Base-by-base conservation (phyloP, 805 yeast species). In the Candida quercuum region DNA sequence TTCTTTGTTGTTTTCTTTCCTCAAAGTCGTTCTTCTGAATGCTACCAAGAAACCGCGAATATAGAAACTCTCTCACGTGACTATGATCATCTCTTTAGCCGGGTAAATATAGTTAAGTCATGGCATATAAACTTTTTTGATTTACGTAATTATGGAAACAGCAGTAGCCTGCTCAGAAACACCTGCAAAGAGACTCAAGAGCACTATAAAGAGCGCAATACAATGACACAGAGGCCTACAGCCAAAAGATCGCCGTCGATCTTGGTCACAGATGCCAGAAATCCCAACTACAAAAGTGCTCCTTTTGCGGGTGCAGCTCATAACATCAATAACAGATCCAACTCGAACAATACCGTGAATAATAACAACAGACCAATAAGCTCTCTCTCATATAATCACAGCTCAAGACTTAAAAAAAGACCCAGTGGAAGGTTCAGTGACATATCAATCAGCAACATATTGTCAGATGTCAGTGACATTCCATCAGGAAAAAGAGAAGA, bases 171-270 rank as follows among this genome's bases (percentile, higher is more conserved):
- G n/a, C n/a, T n/a, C n/a, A n/a, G n/a, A n/a, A n/a, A n/a, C n/a
- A n/a, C n/a, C n/a, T n/a, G n/a, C n/a, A n/a, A n/a, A n/a, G n/a
- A n/a, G n/a, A n/a, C n/a, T n/a, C n/a, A n/a, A n/a, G n/a, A n/a
- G n/a, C n/a, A n/a, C n/a, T n/a, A n/a, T n/a, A n/a, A n/a, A n/a
- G n/a, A n/a, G n/a, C n/a, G n/a, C n/a, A n/a, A n/a, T 1, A 28
- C 18, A 5, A 51, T 47, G 51, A 37, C 53, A 21, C 64, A 55
- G 39, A 56, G 70, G 40, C 81, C 84, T 4, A 79, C 85, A 6
- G 86, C 95, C 12, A 86, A 85, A 51, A 64, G 97, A 50, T 86
- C 96, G 22, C 97, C 98, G 10, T 86, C 96, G 2, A 89, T 89
- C 53, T 69, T 89, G 40, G 98, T 89, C 27, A 91, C 98, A 0